Base-by-base conservation (phyloP, 176 grass and related monocot species). In the Juncus effusus region DNA sequence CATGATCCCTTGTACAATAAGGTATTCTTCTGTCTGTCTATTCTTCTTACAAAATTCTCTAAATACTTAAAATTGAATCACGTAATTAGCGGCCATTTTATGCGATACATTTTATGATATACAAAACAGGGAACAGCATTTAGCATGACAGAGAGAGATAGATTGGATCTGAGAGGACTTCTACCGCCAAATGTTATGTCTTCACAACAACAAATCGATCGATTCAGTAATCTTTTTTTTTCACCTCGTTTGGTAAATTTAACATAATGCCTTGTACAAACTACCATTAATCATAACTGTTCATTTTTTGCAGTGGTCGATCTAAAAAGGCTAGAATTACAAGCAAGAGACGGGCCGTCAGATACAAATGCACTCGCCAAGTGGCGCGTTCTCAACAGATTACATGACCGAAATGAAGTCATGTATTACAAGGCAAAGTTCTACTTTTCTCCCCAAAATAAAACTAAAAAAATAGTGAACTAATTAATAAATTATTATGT, bases 1-100 rank as follows among this genome's bases (percentile, higher is more conserved):
- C 94, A 97, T 64, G 94, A 97, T 75, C 88, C 88, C 50, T 92
- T 80, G 94, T 97, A 86, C 80, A 97, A 92, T 61, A 87, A 90
- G 78, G 88, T 97, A 69, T 62, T 52, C 8, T 1, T 9, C 41
- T 19, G 40, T 51, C n/a, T 4, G 13, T 36, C 6, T 60, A 13
- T 5, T 28, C 70, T 56, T 40, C 7, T 15, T 15, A 3, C 10
- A 45, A 16, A 38, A 2, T 9, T 60, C 36, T 3, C 13, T 37
- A 35, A 52, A 62, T 28, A 38, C 4, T 62, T 9, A 44, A 45
- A 39, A 8, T 69, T 56, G 54, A 9, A 37, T 37, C 59, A 40
- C 5, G 55, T 58, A 12, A 6, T 60, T n/a, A 12, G 39, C 59
- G 69, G 10, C 19, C 19, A 28, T 28, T 28, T 28, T 28, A 28